phyloP scores from a whole-genome alignment of 2,329 filamentous ascomycete genomes.

The Aschersonia sp. region DNA sequence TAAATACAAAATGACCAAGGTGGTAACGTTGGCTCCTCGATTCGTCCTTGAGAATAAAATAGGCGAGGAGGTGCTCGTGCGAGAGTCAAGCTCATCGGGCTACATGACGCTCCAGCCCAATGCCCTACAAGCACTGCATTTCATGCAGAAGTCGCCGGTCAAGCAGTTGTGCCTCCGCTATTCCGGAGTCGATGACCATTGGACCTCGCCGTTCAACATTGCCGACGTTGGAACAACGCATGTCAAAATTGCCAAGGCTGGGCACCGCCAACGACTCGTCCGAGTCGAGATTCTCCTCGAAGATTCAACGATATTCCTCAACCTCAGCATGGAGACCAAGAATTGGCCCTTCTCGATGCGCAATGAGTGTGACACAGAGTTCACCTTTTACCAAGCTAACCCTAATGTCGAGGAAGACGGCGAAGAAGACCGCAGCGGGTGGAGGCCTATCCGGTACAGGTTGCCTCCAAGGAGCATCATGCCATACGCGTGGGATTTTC shows the following conservation, averaged over 20 bases:
- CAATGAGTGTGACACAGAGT: conserved; percentile 94
- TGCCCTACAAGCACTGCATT: conserved; percentile 77
- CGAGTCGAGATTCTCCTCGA: conserved; percentile 86
- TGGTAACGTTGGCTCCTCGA: conserved; percentile 81
- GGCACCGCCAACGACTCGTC: conserved; percentile 77
- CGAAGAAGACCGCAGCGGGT: conserved; percentile 67
- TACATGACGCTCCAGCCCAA: conserved; percentile 64
- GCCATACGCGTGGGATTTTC: conserved; percentile 99
- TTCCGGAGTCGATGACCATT: conserved; percentile 87
- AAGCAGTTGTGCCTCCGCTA: conserved; percentile 92
- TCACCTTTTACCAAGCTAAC: conserved; percentile 90
- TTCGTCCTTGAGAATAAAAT: conserved; percentile 93
- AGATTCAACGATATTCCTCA: conserved; percentile 82
- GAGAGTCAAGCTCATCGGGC: conserved; percentile 83
- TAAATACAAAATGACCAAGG: conserved; percentile 96
- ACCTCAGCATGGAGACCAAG: conserved; percentile 79
- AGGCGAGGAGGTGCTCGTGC: conserved; percentile 73
- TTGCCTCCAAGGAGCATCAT: conserved; percentile 92
- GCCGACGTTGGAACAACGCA: conserved; percentile 86
- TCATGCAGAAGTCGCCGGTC: conserved; percentile 65
- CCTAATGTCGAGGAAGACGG: conserved; percentile 89
- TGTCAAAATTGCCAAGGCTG: conserved; percentile 82
- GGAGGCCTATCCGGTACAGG: conserved; percentile 85
- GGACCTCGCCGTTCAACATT: conserved; percentile 97
- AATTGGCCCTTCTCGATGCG: conserved; percentile 99